phyloP scores from a whole-genome alignment of 2,329 filamentous ascomycete genomes.

The Lachnellula subtilissima region DNA sequence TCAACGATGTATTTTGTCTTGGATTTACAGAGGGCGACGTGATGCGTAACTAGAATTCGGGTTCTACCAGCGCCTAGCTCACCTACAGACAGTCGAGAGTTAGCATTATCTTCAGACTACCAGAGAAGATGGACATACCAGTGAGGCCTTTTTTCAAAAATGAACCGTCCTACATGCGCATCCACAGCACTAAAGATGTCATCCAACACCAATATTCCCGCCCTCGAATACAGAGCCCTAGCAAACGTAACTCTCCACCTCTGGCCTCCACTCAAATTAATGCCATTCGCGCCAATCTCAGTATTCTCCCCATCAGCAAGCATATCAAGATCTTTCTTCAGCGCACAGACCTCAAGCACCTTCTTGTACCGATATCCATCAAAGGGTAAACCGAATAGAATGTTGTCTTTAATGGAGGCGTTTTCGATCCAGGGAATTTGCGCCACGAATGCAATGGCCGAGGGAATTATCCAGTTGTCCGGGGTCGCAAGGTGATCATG shows the following conservation, averaged over 20 bases:
- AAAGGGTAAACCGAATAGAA: conserved; percentile 69
- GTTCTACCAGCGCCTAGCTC: conserved; percentile 66
- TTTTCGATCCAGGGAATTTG: conserved; percentile 84
- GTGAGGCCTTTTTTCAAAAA: conserved; percentile 72
- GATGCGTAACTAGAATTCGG: conserved; percentile 75
- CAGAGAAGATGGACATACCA: conserved; percentile 28
- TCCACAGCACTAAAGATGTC: conserved; percentile 81
- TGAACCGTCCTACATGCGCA: conserved; percentile 72
- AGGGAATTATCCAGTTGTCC: conserved; percentile 63
- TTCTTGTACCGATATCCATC: conserved; percentile 65
- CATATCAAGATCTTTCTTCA: conserved; percentile 72
- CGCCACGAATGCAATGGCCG: conserved; percentile 68
- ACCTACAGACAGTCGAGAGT: conserved; percentile 28
- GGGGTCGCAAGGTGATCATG: conserved; percentile 57
- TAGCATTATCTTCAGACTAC: background rate
- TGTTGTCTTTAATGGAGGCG: conserved; percentile 71
- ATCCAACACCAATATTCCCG: conserved; percentile 71
- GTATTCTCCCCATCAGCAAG: conserved; percentile 72
- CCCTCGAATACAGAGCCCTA: conserved; percentile 72
- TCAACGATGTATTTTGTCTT: conserved; percentile 71
- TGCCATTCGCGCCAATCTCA: conserved; percentile 78
- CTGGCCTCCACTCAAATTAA: conserved; percentile 79
- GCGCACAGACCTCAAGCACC: conserved; percentile 66
- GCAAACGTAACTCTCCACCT: conserved; percentile 79
- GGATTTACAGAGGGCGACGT: conserved; percentile 66